Evolutionary conservation across 257 asterid genomes (phyloP), one percentile per base, ranked within the genome.

Genomic region (Penstemon barbatus): DNA sequence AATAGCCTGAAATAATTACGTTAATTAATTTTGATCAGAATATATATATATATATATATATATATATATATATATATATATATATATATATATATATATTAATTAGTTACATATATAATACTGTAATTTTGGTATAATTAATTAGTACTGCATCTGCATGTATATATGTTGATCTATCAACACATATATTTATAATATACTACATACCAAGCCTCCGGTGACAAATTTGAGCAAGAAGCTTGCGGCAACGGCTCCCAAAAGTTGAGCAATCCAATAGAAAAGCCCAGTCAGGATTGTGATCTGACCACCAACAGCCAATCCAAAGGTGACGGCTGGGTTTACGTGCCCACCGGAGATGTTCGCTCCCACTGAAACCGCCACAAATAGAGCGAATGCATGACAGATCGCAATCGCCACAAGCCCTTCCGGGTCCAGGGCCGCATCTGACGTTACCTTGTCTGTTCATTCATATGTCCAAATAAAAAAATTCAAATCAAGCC

Each of bases 261-360:
- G 82, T 40, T 87, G 95, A 61, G 95, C 89, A 71, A 83, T 66
- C 86, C 90, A 85, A 72, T 87, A 87, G 76, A 87, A 76, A 19
- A 85, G 11, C 5, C 91, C 86, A 63, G 89, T 87, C 57, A 87
- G 81, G 63, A 87, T 45, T 18, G 95, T 83, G 73, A 87, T 87
- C 75, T 85, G 95, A 33, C 95, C 95, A 5, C 95, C 95, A 3
- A 85, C 80, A 38, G 91, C 89, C 74, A 87, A 60, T 1, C 95
- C 95, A 46, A 87, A 87, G 61, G 91, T 87, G 70, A 87, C 95
- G 15, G 89, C 94, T 9, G 94, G 94, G 77, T 87, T 87, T 53
- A 87, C 89, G 56, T 87, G 94, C 63, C 95, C 95, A 43, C 95
- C 91, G 76, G 95, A 87, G 77, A 82, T 81, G 83, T 87, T 87